A percentile compares a stretch with the other conserved stretches of the same genome.
These are phyloP conservation scores for Neohortaea acidophila DNA, from an alignment of 495 filamentous ascomycete genomes.

Conservation along the genomic window DNA sequence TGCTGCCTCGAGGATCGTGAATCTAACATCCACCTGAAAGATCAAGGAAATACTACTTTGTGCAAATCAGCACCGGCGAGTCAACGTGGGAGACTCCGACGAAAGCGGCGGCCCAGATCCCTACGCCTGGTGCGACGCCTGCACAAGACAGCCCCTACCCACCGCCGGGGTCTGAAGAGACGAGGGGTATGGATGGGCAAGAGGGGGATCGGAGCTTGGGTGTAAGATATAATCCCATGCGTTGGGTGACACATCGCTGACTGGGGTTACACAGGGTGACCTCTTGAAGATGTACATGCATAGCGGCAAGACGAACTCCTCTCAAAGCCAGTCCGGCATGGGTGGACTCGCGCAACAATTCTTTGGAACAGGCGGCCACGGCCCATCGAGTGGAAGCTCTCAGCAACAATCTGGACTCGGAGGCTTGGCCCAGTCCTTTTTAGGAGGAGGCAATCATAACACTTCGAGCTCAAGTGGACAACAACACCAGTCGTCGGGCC, in stretches of 20 bases:
- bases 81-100: constrained; percentile 30
- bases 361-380: constrained; percentile 25
- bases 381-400: constrained; percentile 10
- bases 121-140: constrained; percentile 23
- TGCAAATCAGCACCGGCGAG: constrained; percentile 29
- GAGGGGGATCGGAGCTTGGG: constrained; percentile 24
- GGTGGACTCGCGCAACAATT: constrained; percentile 18
- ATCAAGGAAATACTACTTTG: constrained; percentile 25
- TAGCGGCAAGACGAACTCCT: constrained; percentile 21
- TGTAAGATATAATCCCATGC: no score
- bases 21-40: constrained; percentile 2
- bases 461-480: constrained; percentile 11
- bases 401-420: constrained; percentile 18
- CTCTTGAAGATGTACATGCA: constrained; percentile 26
- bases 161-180: constrained; percentile 16
- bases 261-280: constrained; percentile 19
- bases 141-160: constrained; percentile 22
- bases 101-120: constrained; percentile 20
- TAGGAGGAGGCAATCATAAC: constrained; percentile 26
- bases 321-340: constrained; percentile 22
- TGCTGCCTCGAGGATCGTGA: not conserved
- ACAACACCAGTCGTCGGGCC: constrained; percentile 6
- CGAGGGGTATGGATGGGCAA: constrained; percentile 23
- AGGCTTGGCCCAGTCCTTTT: constrained; percentile 15
- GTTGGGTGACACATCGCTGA: no score